These are phyloP conservation scores for Coemansia sp. DNA, from an alignment of 192 early-diverging fungal genomes.

Conservation along the genomic window DNA sequence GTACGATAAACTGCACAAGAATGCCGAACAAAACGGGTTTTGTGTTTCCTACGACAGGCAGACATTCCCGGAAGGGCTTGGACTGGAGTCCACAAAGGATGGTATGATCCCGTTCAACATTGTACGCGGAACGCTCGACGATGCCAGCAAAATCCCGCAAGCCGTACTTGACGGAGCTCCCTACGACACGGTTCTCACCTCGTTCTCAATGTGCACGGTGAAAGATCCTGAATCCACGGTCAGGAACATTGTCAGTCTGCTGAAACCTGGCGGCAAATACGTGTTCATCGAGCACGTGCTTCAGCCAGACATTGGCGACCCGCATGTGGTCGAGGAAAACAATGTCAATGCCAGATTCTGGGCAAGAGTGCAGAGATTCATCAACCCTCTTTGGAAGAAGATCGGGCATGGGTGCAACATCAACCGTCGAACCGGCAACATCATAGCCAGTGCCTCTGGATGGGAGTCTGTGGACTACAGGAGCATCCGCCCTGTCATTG, in stretches of 20 bases:
- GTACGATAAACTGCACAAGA: constrained; percentile 28
- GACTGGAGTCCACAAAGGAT: not conserved
- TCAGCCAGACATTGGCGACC: constrained; percentile 32
- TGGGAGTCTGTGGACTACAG: constrained; percentile 44
- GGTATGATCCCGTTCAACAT: constrained; percentile 31
- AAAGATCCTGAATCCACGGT: constrained; percentile 19
- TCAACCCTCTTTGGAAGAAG: constrained; percentile 32
- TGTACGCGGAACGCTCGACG: constrained; percentile 40
- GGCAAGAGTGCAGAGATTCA: constrained; percentile 36
- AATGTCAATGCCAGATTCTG: constrained; percentile 34
- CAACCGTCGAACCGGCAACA: constrained; percentile 34
- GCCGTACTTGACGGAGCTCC: constrained; percentile 35
- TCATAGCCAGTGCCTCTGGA: constrained; percentile 19
- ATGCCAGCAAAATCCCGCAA: constrained; percentile 28
- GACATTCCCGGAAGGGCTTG: constrained; percentile 14
- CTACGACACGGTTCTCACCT: constrained; percentile 47
- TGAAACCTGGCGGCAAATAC: constrained; percentile 37
- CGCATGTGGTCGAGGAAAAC: constrained; percentile 27
- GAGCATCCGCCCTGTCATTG: constrained; percentile 32
- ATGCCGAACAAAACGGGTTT: constrained; percentile 41
- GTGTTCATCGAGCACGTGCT: constrained; percentile 48
- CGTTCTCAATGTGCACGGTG: constrained; percentile 42
- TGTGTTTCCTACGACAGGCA: constrained; percentile 26
- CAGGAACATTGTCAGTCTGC: constrained; percentile 25
- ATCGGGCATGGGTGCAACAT: constrained; percentile 39